Base-by-base conservation (phyloP, 371 early-diverging fungal genomes). In the Mortierella sp. region DNA sequence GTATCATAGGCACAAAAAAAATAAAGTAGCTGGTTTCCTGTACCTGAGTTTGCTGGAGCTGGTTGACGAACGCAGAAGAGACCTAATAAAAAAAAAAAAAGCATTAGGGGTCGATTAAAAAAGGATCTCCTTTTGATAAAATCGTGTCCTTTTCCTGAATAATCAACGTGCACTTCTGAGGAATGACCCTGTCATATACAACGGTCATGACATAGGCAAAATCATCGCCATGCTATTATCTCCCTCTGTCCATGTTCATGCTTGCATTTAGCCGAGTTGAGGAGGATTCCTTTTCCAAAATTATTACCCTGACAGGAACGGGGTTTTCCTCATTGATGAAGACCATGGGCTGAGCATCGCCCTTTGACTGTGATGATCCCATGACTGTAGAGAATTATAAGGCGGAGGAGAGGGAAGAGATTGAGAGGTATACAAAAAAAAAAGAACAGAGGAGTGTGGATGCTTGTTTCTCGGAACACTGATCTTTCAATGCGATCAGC, bases 331-430 rank as follows among this genome's bases (percentile, higher is more conserved):
- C 80, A 56, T 74, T 79, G 61, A 79, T 71, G 64, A 79, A 79
- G 65, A 79, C 80, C 80, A 79, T 74, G 40, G 80, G 80, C 43
- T 66, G 45, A 26, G 42, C 32, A 42, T 78, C 73, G 63, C 61
- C 63, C 64, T 78, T 78, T 70, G 80, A 79, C 64, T 70, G 74
- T 70, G 74, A 70, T 51, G 80, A 51, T 79, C 80, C 75, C 80
- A 79, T 79, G 57, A 9, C n/a, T 32, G 7, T 26, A n/a, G 0
- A 55, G 2, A 35, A 57, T 4, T 22, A 35, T 34, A 34, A 57
- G 57, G 26, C 23, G 26, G 22, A 62, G 56, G 62, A 34, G 64
- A 40, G 57, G 61, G 68, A 63, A 61, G 54, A 42, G 54, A 47
- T 28, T 32, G 43, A 17, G 63, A 26, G 64, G 17, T 9, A 37